These are phyloP conservation scores for Sicyos edulis DNA, from an alignment of 306 rosid genomes.

Conservation along the genomic window DNA sequence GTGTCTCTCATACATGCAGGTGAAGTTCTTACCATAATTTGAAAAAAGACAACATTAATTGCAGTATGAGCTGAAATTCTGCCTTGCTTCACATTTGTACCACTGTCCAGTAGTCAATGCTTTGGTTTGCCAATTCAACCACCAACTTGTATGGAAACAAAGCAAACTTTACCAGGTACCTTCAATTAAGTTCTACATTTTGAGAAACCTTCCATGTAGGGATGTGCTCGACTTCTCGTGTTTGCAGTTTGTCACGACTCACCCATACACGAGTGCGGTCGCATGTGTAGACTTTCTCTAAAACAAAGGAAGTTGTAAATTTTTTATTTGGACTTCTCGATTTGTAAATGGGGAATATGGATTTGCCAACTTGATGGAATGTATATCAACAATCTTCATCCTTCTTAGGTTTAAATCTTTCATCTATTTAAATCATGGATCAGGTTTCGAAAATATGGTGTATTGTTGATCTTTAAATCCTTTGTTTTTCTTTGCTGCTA, in stretches of 20 bases:
- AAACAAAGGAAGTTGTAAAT: background rate
- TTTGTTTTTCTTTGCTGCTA: background rate
- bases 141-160: no score
- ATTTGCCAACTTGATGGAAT: background rate
- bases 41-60: background rate
- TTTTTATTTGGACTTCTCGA: background rate
- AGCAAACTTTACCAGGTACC: background rate
- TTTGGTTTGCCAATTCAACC: background rate
- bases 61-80: background rate
- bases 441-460: background rate
- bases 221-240: background rate
- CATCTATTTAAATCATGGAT: background rate
- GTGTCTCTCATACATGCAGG: background rate
- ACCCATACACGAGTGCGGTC: background rate
- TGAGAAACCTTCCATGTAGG: conserved; percentile 1
- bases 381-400: background rate
- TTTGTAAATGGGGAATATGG: background rate
- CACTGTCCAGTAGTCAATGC: background rate
- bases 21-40: background rate
- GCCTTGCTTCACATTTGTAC: background rate
- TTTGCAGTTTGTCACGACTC: background rate
- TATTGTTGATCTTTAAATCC: background rate
- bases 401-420: background rate
- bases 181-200: background rate
- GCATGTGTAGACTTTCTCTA: background rate